Base-by-base conservation (phyloP, 1,139 yeast species). In the Sugiyamaella pinicola region DNA sequence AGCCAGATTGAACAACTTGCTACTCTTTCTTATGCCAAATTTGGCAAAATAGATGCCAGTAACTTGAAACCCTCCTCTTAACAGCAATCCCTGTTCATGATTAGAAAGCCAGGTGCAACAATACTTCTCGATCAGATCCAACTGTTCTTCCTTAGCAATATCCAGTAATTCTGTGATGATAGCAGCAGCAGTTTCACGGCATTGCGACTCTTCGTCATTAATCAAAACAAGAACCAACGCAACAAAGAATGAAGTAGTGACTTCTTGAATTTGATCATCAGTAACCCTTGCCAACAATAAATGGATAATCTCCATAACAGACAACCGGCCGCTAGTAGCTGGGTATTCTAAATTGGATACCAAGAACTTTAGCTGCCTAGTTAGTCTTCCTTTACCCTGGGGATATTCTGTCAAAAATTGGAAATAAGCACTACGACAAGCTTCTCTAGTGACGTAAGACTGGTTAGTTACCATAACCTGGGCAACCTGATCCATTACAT, bases 321-420 rank as follows among this genome's bases (percentile, higher is more conserved):
- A 88, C 63, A 86, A 85, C 53, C 98, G 79, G 50, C 99, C 99
- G 43, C 83, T 80, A 56, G 85, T 85, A 4, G 96, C 84, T 12
- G 96, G 93, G 66, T 95, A 95, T 24, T 83, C 79, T 64, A 95
- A 74, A 67, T 95, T 93, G 58, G 82, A 82, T n/a, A 91, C 86
- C 69, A 93, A 76, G 64, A 85, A 84, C 59, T 85, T 83, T 70
- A 91, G 84, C 62, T 88, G 96, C 63, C 85, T 87, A 60, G 87
- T 95, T 51, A 93, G 71, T 60, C 90, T 81, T 4, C 95, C 91
- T 64, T 84, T 80, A 29, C 98, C 91, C 72, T 93, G 98, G 63
- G 96, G 98, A 64, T 88, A 93, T 64, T 90, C 96, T 85, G 91
- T 87, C 64, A 93, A 73, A 64, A 93, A 95, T 64, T 85, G 93